Base-by-base conservation (phyloP, 352 stramenopile genomes). In the Globisporangium cylindrosporum region DNA sequence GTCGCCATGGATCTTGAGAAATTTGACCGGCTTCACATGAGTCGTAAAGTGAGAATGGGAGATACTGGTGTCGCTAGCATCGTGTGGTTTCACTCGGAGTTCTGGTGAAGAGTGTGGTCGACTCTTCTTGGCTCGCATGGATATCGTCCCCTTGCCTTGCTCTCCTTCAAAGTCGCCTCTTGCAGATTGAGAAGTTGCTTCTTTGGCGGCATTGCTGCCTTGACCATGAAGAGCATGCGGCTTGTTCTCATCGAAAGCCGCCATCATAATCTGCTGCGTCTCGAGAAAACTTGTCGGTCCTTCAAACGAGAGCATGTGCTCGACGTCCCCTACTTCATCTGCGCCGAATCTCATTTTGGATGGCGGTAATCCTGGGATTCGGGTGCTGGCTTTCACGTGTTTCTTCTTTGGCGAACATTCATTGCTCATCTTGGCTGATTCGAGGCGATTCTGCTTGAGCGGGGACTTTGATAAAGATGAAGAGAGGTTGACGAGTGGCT, bases 201-300 rank as follows among this genome's bases (percentile, higher is more conserved):
- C 15, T 5, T 25, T 43, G 10, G n/a, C 29, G 3, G 25, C 0
- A 27, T 9, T 20, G 15, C 9, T 12, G 8, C 8, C 29, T 9
- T 20, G 43, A 29, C 6, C 25, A 6, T 54, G 10, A 64, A 51
- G 4, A 57, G 15, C 18, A 7, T 51, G 5, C 36, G 62, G 34
- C 4, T n/a, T 55, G 20, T 18, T 62, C 12, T 20, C 67, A 24
- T 20, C 64, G n/a, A 41, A 59, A 22, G 25, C 73, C 25, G 20
- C 49, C 60, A 76, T 70, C n/a, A 74, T 71, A 4, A 79, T 56
- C 36, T 70, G 69, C 12, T 79, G 71, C 0, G 75, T 80, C 61
- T 86, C 76, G 0, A 71, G 66, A 41, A 88, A 91, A 59, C 66
- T 87, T 20, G 63, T 72, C 0, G 67, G 70, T 36, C 74, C 78